phyloP scores from a whole-genome alignment of 2,329 filamentous ascomycete species.

The Dactylellina leptospora region DNA sequence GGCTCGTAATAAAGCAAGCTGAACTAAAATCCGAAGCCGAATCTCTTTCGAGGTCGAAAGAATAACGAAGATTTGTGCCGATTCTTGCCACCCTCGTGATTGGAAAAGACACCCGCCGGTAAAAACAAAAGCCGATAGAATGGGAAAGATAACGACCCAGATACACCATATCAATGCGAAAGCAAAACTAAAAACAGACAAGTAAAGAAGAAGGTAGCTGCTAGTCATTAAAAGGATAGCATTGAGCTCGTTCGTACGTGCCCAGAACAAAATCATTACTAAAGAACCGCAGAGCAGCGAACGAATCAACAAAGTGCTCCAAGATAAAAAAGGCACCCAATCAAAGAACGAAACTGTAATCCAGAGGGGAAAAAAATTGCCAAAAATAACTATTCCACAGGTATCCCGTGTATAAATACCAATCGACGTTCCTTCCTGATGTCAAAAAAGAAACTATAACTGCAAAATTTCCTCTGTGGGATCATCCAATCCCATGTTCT shows the following conservation, averaged over 20 bases:
- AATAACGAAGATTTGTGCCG: too few species aligned
- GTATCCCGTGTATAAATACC: background rate
- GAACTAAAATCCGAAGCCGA: constrained; percentile 2
- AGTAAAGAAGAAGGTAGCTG: background rate
- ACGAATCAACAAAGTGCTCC: background rate
- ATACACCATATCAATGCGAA: constrained; percentile 52
- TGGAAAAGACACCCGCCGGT: constrained; percentile 5
- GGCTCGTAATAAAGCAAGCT: background rate
- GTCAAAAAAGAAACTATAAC: too few species aligned
- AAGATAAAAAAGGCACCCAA: background rate
- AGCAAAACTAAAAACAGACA: constrained; percentile 4
- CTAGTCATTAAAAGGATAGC: background rate
- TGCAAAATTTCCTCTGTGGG: constrained; percentile 41
- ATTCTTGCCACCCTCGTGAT: constrained; percentile 26
- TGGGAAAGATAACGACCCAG: constrained; percentile 21
- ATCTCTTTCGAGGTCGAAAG: too few species aligned
- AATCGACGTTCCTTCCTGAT: background rate
- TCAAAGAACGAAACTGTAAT: background rate
- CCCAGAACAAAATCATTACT: background rate
- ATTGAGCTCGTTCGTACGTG: background rate
- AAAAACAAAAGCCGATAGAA: constrained; percentile 1
- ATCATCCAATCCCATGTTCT: constrained; percentile 51
- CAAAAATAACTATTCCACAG: background rate
- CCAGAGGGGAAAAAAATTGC: background rate
- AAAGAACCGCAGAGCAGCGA: background rate